Evolutionary conservation across 31 red algal species (phyloP), one percentile per base, ranked within the genome.

Genomic region (Endocladia muricata): DNA sequence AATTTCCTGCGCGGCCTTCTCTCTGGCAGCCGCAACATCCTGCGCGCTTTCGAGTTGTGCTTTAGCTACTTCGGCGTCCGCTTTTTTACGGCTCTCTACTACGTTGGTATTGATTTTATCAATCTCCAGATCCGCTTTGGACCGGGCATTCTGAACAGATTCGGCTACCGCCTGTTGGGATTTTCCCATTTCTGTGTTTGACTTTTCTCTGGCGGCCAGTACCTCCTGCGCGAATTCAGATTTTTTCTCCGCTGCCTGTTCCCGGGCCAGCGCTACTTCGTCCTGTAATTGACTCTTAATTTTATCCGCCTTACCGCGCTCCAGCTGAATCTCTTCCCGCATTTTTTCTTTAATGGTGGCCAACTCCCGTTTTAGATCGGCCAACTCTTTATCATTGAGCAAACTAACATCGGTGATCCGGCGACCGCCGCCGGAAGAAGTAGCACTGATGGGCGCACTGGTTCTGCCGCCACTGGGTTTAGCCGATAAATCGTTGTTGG

Each of bases 371-470:
- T 52, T 52, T n/a, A 52, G n/a, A 52, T 11, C n/a, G n/a, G 47
- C 13, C 47, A 52, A 52, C n/a, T 52, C 47, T n/a, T 52, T n/a
- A 52, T 52, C 47, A n/a, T 52, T 52, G n/a, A n/a, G n/a, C n/a
- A n/a, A n/a, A n/a, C n/a, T n/a, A n/a, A n/a, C n/a, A n/a, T n/a
- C n/a, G n/a, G n/a, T n/a, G n/a, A n/a, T n/a, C n/a, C n/a, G n/a
- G n/a, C n/a, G n/a, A n/a, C n/a, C n/a, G n/a, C n/a, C n/a, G n/a
- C n/a, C n/a, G n/a, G n/a, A n/a, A n/a, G n/a, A n/a, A n/a, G n/a
- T n/a, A n/a, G n/a, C n/a, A n/a, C n/a, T n/a, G n/a, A n/a, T n/a
- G n/a, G n/a, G n/a, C n/a, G n/a, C n/a, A n/a, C n/a, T n/a, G n/a
- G n/a, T n/a, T n/a, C n/a, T n/a, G n/a, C n/a, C n/a, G n/a, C n/a